Base-by-base conservation (phyloP, 768 basidiomycete genomes). In the Russula vinacea region DNA sequence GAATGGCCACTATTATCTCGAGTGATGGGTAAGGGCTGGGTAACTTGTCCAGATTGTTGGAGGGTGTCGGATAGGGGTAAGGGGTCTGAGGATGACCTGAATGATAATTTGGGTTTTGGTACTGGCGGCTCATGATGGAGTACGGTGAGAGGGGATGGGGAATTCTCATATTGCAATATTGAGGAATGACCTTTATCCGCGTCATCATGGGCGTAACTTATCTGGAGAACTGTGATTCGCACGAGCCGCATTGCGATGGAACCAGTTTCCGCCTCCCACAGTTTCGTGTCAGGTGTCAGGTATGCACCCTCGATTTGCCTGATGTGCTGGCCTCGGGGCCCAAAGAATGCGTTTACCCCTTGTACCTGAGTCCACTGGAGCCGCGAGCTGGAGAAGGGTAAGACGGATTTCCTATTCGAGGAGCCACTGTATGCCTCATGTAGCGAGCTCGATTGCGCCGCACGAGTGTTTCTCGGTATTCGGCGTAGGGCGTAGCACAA, bases 111-210 rank as follows among this genome's bases (percentile, higher is more conserved):
- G 17, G 60, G 13, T 19, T 32, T 22, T 17, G 35, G 37, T 50
- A 29, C 26, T 26, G n/a, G 19, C 5, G 29, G 13, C 47, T 50
- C 61, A 62, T 62, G 47, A 5, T 62, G 35, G 42, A 35, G 35
- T 50, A 9, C 4, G 10, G 16, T 8, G 19, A 32, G 8, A 24
- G 32, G 37, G 35, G 47, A 49, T 6, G n/a, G 37, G 47, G 37
- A 24, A 2, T 0, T 42, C 37, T 50, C 14, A 29, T n/a, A 26
- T n/a, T 6, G 26, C 5, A 37, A 39, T 32, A 0, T 9, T 13
- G 13, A 56, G 17, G 29, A 24, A n/a, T 13, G 35, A n/a, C 16
- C 45, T 56, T 56, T 62, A 62, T 62, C 4, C 44, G 39, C 37
- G 24, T 49, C 37, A 5, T 29, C 9, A 17, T 39, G 26, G 53